Evolutionary conservation across 208 protist genomes (phyloP).

Genomic region (Crithidia brevicula): DNA sequence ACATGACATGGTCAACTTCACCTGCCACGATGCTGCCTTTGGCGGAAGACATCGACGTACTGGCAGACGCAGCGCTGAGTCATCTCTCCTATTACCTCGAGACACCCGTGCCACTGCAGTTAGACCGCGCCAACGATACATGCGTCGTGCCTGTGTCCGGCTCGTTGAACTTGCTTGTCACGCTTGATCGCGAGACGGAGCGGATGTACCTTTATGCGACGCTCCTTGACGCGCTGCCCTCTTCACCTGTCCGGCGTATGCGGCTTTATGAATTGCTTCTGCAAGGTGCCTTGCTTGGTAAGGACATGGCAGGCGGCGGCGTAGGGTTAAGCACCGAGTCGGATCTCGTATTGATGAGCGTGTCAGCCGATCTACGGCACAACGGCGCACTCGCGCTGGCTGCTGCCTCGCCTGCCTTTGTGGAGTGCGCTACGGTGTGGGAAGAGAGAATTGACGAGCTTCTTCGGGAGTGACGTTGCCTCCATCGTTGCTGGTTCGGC

Average conservation of each 20-base stretch:
- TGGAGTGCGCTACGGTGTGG: slow-evolving; percentile 54
- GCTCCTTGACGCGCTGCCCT: slow-evolving; percentile 69
- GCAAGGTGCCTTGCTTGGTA: slow-evolving; percentile 75
- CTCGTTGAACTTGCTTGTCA: slow-evolving; percentile 66
- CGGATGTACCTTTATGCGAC: slow-evolving; percentile 79
- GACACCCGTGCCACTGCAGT: slow-evolving; percentile 29
- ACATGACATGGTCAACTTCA: neutral
- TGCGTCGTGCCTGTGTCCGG: slow-evolving; percentile 54
- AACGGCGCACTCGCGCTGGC: slow-evolving; percentile 53
- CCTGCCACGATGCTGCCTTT: neutral
- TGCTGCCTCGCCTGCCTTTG: slow-evolving; percentile 52
- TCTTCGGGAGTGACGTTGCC: neutral
- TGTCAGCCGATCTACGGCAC: slow-evolving; percentile 63
- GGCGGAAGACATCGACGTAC: slow-evolving; percentile 22
- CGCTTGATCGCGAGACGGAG: slow-evolving; percentile 67
- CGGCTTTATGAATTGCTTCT: slow-evolving; percentile 76
- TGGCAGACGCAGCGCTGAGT: slow-evolving; percentile 28
- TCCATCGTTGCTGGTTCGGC: neutral
- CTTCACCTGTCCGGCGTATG: slow-evolving; percentile 27
- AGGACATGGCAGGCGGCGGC: slow-evolving; percentile 76
- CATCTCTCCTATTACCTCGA: slow-evolving; percentile 36
- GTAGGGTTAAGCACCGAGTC: slow-evolving; percentile 72
- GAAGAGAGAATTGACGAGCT: slow-evolving; percentile 9
- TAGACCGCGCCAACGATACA: slow-evolving; percentile 67
- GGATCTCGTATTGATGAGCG: slow-evolving; percentile 75